Percentiles rank a stretch among this genome's conserved stretches.
These are phyloP conservation scores for Dendryphion nanum DNA, from an alignment of 2,329 filamentous ascomycete species.

Conservation along the genomic window DNA sequence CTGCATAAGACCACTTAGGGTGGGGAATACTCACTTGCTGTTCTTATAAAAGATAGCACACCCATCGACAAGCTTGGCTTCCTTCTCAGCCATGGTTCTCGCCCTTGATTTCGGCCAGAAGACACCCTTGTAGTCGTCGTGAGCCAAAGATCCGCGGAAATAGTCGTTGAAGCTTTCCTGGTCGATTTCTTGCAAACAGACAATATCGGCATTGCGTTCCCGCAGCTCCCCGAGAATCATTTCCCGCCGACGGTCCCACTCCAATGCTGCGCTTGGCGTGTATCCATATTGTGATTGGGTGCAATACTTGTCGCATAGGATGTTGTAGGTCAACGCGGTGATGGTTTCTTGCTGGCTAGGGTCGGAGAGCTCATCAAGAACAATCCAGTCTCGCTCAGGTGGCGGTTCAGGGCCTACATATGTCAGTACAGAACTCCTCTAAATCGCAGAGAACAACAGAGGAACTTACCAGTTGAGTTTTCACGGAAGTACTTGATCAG, in stretches of 20 bases:
- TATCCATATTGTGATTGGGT: slow-evolving; percentile 86
- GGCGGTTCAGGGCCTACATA: slow-evolving; percentile 73
- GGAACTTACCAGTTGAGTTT: slow-evolving; percentile 71
- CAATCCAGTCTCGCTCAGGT: slow-evolving; percentile 70
- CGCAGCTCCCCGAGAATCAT: slow-evolving; percentile 81
- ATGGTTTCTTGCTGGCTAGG: slow-evolving; percentile 59
- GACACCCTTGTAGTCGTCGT: slow-evolving; percentile 88
- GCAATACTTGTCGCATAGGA: slow-evolving; percentile 89
- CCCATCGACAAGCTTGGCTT: slow-evolving; percentile 87
- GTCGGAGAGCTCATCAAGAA: slow-evolving; percentile 62
- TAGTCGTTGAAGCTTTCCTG: slow-evolving; percentile 88
- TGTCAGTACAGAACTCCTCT: no score
- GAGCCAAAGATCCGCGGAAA: slow-evolving; percentile 81
- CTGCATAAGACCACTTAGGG: no score
- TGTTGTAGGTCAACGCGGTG: slow-evolving; percentile 91
- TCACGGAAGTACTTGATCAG: slow-evolving; percentile 82
- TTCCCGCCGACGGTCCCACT: slow-evolving; percentile 83
- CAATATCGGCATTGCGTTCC: slow-evolving; percentile 77
- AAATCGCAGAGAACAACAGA: no score
- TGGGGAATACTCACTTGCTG: slow-evolving; percentile 69
- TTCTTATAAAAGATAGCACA: slow-evolving; percentile 97
- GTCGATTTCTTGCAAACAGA: slow-evolving; percentile 92
- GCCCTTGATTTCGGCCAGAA: slow-evolving; percentile 89
- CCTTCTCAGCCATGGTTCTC: slow-evolving; percentile 86
- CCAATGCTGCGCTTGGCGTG: slow-evolving; percentile 75